Conservation (phyloP, 2,329 filamentous ascomycete species). For the Dothistroma pini region DNA sequence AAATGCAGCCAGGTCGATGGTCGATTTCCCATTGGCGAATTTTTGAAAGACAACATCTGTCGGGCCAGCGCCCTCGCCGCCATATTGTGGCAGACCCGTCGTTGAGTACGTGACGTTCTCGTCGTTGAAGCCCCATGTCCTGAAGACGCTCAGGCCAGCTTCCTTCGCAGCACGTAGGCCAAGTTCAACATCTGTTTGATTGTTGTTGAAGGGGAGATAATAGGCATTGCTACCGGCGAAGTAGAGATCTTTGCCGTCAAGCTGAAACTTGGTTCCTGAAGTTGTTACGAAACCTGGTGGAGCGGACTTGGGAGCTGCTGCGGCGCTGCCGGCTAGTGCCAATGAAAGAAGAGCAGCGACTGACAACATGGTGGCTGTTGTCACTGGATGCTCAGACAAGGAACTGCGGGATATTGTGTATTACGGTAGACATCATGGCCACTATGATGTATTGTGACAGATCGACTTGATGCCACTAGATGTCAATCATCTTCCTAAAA, state of each 20-base stretch:
- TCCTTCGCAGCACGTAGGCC: slow-evolving; percentile 47
- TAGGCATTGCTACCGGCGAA: slow-evolving; percentile 58
- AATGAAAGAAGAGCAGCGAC: background rate
- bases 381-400: background rate
- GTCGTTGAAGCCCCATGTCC: slow-evolving; percentile 58
- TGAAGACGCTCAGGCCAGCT: slow-evolving; percentile 52
- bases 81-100: slow-evolving; percentile 51
- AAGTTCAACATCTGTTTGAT: slow-evolving; percentile 47
- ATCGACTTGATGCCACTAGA: background rate
- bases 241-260: slow-evolving; percentile 54
- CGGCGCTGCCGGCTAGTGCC: background rate
- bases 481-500: background rate
- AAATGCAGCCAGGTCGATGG: slow-evolving; percentile 45
- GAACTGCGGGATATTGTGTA: background rate
- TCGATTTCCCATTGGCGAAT: slow-evolving; percentile 46
- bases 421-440: background rate
- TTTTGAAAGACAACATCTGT: slow-evolving; percentile 48
- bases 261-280: slow-evolving; percentile 50
- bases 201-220: slow-evolving; percentile 51
- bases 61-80: slow-evolving; percentile 48
- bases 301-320: background rate
- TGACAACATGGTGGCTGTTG: background rate
- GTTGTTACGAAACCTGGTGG: slow-evolving; percentile 45
- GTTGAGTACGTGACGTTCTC: slow-evolving; percentile 48
- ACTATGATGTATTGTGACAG: background rate